Percentiles rank a stretch among this genome's conserved stretches.
These are phyloP conservation scores for Delitschia confertaspora DNA, from an alignment of 495 filamentous ascomycete species.

Conservation along the genomic window DNA sequence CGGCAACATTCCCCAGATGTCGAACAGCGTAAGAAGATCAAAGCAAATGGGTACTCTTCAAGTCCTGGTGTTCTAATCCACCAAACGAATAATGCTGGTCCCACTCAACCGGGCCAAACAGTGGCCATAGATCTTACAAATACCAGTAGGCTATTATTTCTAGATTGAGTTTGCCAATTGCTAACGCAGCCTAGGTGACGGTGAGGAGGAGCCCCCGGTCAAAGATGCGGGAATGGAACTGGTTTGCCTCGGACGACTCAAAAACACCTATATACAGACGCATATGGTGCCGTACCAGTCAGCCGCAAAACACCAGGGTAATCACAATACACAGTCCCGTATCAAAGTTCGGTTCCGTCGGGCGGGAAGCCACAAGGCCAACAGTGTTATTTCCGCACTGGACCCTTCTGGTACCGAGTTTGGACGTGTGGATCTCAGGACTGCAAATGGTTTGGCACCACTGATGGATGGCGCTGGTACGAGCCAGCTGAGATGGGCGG, in stretches of 20 bases:
- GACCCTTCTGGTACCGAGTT: constrained; percentile 64
- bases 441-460: constrained; percentile 56
- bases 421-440: constrained; percentile 62
- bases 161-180: constrained; percentile 27
- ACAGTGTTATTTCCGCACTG: constrained; percentile 54
- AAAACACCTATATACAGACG: constrained; percentile 59
- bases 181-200: constrained; percentile 9
- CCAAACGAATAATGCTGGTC: constrained; percentile 58
- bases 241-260: constrained; percentile 79
- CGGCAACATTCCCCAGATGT: constrained; percentile 49
- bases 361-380: constrained; percentile 36
- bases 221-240: constrained; percentile 42
- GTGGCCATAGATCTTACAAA: constrained; percentile 25
- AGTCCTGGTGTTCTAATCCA: too few relatives aligned
- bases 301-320: constrained; percentile 46
- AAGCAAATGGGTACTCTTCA: too few relatives aligned
- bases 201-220: constrained; percentile 49
- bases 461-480: constrained; percentile 54
- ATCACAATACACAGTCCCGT: constrained; percentile 52
- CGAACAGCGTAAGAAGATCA: too few relatives aligned
- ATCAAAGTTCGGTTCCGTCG: constrained; percentile 63
- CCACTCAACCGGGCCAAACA: constrained; percentile 44
- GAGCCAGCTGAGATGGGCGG: constrained; percentile 54
- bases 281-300: constrained; percentile 56
- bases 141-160: not conserved